phyloP scores from a whole-genome alignment of 345 rosid genomes.

The Salix exigua region DNA sequence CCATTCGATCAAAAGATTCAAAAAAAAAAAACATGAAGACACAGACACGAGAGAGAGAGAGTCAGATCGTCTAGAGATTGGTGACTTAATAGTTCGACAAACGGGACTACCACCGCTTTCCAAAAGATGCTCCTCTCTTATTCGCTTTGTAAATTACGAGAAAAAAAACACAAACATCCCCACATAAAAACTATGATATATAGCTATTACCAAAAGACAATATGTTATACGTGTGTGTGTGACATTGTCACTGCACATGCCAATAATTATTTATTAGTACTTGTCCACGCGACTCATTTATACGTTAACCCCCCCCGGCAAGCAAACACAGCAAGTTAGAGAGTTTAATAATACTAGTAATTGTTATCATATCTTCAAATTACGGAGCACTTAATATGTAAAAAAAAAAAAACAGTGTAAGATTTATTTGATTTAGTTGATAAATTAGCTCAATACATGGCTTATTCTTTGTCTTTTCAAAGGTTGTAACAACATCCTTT shows the following conservation, averaged over 20 bases:
- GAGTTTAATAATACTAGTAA: not conserved
- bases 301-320: not conserved
- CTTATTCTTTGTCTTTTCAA: no score
- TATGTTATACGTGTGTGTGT: not conserved
- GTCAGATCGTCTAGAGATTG: conserved; percentile 83
- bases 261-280: conserved; percentile 2
- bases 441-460: no score
- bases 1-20: conserved; percentile 50
- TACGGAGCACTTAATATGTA: no score
- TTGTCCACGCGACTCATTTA: not conserved
- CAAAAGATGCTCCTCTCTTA: conserved; percentile 61
- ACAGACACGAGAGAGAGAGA: conserved; percentile 34
- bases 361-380: not conserved
- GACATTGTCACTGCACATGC: conserved; percentile 25
- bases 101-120: conserved; percentile 84
- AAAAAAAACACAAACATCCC: not conserved
- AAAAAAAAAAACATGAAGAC: conserved; percentile 26
- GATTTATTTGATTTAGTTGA: no score
- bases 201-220: conserved; percentile 40
- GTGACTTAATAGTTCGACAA: conserved; percentile 46
- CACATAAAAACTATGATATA: conserved; percentile 10
- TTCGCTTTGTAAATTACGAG: conserved; percentile 43
- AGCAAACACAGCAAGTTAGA: no score
- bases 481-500: no score
- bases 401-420: no score